phyloP scores from a whole-genome alignment of 345 rosid genomes.

The Melastoma malabathricum region DNA sequence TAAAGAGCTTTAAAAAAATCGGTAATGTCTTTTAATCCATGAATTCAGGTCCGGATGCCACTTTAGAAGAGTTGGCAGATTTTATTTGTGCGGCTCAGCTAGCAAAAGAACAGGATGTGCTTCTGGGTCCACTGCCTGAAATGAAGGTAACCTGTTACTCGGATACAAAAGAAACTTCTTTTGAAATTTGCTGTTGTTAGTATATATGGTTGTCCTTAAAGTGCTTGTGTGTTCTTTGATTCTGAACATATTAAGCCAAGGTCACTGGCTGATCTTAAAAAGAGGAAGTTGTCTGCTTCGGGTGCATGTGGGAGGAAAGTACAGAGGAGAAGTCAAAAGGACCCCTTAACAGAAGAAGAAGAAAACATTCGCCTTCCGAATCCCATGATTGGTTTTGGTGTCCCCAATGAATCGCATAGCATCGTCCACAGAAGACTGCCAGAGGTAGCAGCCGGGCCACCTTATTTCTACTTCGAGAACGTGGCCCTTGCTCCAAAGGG shows the following conservation, averaged over 20 bases:
- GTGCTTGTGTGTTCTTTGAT: conserved; percentile 1
- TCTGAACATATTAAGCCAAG: conserved; percentile 25
- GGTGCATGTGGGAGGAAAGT: conserved; percentile 18
- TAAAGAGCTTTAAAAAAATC: no score
- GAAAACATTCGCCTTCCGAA: conserved; percentile 56
- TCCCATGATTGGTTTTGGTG: conserved; percentile 86
- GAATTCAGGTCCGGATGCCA: conserved; percentile 37
- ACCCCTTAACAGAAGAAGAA: conserved; percentile 19
- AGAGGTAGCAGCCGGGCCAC: conserved; percentile 47
- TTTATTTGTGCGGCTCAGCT: conserved; percentile 73
- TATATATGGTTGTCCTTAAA: background rate
- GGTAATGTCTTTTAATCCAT: no score
- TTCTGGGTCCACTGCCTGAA: conserved; percentile 22
- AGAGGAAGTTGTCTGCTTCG: conserved; percentile 26
- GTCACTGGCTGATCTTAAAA: conserved; percentile 17
- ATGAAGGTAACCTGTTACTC: conserved; percentile 28
- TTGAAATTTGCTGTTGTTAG: background rate
- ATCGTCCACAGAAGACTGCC: conserved; percentile 40
- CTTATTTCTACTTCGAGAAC: conserved; percentile 79
- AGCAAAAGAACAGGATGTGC: conserved; percentile 48
- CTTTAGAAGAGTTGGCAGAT: conserved; percentile 53
- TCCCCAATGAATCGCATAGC: conserved; percentile 30
- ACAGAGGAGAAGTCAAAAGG: conserved; percentile 15
- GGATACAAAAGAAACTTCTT: background rate
- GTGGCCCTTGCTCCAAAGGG: conserved; percentile 92